Percentiles rank a stretch among this genome's conserved stretches.
phyloP scores from a whole-genome alignment of 495 filamentous ascomycete genomes.

The Saxophila tyrrhenica region DNA sequence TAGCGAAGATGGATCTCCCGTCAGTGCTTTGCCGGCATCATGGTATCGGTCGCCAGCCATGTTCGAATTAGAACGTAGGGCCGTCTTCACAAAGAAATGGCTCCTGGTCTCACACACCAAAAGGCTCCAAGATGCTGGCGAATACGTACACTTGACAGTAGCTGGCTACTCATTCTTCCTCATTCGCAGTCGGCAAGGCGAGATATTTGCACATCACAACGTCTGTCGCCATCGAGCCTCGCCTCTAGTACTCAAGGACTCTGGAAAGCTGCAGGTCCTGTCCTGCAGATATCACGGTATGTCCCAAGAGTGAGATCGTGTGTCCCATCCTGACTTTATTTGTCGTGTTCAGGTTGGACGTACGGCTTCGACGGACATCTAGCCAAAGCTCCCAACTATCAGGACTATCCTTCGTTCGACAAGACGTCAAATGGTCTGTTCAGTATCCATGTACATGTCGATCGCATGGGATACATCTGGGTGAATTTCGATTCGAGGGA shows the following conservation, averaged over 20 bases:
- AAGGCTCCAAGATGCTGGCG: not conserved
- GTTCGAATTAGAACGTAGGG: not conserved
- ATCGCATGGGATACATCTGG: not conserved
- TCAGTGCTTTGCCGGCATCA: not conserved
- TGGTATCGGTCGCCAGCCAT: not conserved
- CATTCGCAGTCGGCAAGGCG: not conserved
- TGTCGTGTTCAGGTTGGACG: not conserved
- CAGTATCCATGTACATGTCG: not conserved
- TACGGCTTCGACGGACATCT: not conserved
- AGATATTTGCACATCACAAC: not conserved
- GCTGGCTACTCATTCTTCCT: not conserved
- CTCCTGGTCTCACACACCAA: not conserved
- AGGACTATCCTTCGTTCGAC: not conserved
- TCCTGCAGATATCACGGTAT: not conserved
- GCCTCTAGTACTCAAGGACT: not conserved
- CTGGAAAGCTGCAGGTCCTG: not conserved
- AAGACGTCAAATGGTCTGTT: not conserved
- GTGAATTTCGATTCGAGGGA: not conserved
- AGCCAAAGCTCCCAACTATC: not conserved
- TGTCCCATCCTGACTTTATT: not conserved
- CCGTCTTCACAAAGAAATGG: not conserved
- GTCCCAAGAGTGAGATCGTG: not conserved
- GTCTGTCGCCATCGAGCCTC: not conserved
- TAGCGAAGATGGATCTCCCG: not conserved
- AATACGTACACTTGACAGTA: not conserved